phyloP scores from a whole-genome alignment of 2,329 filamentous ascomycete species.

The Colletotrichum echinochloae region DNA sequence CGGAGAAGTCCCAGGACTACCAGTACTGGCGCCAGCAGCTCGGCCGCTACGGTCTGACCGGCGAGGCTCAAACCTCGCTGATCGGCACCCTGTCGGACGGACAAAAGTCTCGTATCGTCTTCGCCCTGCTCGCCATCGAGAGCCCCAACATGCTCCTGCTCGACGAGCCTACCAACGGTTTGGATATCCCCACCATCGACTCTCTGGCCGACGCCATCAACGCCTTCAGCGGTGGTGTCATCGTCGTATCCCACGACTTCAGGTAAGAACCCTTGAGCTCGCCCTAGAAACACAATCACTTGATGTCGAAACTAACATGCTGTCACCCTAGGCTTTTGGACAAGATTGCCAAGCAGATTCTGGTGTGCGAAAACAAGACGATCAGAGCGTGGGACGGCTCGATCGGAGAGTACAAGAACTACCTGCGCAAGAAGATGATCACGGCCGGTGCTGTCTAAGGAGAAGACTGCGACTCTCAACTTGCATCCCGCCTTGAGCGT shows the following conservation, averaged over 20 bases:
- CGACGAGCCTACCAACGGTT: conserved; percentile 98
- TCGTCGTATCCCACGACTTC: conserved; percentile 99
- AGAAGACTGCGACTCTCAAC: background rate
- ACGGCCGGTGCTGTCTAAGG: conserved; percentile 83
- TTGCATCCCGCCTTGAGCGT: conserved; percentile 13
- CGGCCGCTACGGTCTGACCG: conserved; percentile 91
- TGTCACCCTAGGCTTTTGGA: conserved; percentile 79
- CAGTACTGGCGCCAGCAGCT: conserved; percentile 99
- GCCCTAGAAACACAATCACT: background rate
- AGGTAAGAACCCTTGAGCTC: conserved; percentile 70
- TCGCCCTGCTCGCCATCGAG: conserved; percentile 95
- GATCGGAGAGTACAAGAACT: conserved; percentile 97
- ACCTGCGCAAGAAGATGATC: conserved; percentile 99
- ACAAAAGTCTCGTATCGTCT: conserved; percentile 98
- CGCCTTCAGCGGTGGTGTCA: conserved; percentile 93
- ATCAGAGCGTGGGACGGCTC: conserved; percentile 88
- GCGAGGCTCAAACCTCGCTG: conserved; percentile 93
- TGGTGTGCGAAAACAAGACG: conserved; percentile 98
- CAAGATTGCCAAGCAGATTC: conserved; percentile 99
- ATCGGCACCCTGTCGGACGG: conserved; percentile 99
- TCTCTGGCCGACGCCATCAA: conserved; percentile 98
- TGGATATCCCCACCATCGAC: conserved; percentile 99
- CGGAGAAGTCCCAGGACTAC: conserved; percentile 91
- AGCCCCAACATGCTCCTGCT: conserved; percentile 97
- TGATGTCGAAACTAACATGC: conserved; percentile 39